Percentiles rank a stretch among this genome's conserved stretches.
Evolutionary conservation across 2,329 filamentous ascomycete genomes (phyloP).

Genomic region (Aaosphaeria arxii): DNA sequence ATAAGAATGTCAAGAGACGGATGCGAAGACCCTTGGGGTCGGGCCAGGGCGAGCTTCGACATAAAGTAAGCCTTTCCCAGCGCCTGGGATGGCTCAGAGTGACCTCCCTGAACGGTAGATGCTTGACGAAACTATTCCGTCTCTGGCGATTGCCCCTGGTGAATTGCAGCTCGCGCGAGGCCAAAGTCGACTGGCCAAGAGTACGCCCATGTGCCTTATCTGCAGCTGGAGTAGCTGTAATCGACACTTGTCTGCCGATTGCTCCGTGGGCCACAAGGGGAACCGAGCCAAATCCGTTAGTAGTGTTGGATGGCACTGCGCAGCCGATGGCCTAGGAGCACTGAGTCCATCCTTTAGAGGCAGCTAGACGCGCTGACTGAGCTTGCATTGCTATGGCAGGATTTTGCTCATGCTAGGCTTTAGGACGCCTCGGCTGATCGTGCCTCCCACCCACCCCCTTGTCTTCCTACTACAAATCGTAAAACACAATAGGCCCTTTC

Average conservation of each 20-base stretch:
- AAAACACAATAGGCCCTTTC: too few species aligned
- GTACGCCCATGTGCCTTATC: background rate
- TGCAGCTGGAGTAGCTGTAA: background rate
- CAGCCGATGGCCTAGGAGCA: background rate
- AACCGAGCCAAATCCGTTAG: background rate
- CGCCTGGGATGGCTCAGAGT: background rate
- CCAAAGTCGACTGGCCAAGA: background rate
- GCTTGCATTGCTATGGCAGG: background rate
- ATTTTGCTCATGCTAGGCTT: background rate
- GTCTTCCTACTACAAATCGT: too few species aligned
- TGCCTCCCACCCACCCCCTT: too few species aligned
- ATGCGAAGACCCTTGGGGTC: background rate
- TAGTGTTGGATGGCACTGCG: background rate
- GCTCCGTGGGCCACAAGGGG: background rate
- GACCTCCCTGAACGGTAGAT: background rate
- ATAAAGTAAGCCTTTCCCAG: conserved; percentile 1
- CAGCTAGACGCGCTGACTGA: background rate
- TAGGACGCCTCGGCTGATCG: too few species aligned
- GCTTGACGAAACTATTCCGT: background rate
- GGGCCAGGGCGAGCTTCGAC: background rate
- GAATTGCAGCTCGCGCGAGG: background rate
- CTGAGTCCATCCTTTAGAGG: background rate
- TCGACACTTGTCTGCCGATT: background rate
- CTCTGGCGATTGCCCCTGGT: background rate
- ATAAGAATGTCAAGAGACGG: background rate